A percentile compares a stretch with the other conserved stretches of the same genome.
phyloP scores from a whole-genome alignment of 495 filamentous ascomycete genomes.

The Xylaria curta region DNA sequence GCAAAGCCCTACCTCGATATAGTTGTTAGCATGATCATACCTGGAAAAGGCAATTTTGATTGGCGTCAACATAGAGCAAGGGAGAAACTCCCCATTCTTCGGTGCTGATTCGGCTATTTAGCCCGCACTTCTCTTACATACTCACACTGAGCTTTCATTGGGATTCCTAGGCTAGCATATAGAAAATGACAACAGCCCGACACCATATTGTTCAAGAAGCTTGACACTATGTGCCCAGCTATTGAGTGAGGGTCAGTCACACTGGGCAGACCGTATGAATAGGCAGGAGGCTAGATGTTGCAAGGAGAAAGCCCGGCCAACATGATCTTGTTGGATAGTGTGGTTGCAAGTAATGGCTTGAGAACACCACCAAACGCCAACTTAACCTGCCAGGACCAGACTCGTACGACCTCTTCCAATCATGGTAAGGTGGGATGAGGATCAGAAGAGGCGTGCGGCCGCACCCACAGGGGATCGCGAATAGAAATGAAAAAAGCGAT shows the following conservation, averaged over 20 bases:
- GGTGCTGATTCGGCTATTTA: neutral
- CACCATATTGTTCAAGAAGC: neutral
- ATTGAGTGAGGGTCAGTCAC: neutral
- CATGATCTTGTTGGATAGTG: neutral
- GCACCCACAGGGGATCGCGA: conserved; percentile 12
- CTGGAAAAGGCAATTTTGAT: neutral
- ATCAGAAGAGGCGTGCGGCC: conserved; percentile 22
- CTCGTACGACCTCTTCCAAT: conserved; percentile 17
- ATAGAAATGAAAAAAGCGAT: neutral
- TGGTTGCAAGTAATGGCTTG: neutral
- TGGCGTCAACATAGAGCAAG: neutral
- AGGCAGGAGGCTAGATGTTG: neutral
- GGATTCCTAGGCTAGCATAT: neutral
- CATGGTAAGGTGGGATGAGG: conserved; percentile 6
- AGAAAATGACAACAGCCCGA: neutral
- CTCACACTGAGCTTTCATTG: neutral
- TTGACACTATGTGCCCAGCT: neutral
- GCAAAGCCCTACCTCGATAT: neutral
- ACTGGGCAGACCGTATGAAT: neutral
- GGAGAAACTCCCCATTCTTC: conserved; percentile 10
- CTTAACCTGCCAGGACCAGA: neutral
- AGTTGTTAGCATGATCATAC: neutral
- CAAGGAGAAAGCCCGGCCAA: neutral
- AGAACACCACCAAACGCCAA: neutral
- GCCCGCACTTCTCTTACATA: neutral